Percentiles rank a stretch among this genome's conserved stretches.
phyloP scores from a whole-genome alignment of 139 green algal genomes.

The Marvania coccoides region DNA sequence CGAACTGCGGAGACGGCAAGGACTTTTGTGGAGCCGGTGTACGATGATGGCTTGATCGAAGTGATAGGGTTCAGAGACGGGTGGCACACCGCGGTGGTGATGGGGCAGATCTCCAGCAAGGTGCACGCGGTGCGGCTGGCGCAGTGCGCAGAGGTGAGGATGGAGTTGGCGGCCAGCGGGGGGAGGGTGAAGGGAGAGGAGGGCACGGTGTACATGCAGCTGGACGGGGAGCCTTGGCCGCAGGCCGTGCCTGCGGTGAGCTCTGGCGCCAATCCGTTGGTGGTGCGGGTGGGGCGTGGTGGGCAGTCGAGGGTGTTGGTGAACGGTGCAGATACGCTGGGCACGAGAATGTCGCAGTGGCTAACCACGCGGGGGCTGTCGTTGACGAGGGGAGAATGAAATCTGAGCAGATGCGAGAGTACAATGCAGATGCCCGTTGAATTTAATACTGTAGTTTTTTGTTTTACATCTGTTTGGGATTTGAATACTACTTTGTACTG shows the following conservation, averaged over 20 bases:
- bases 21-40: slow-evolving; percentile 32
- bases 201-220: slow-evolving; percentile 52
- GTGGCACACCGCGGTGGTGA: slow-evolving; percentile 64
- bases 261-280: neutral
- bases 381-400: neutral
- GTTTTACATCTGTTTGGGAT: neutral
- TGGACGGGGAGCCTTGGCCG: slow-evolving; percentile 81
- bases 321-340: neutral
- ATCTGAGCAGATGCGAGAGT: neutral
- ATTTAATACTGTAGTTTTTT: neutral
- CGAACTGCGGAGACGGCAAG: too few species aligned
- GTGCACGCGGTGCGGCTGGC: slow-evolving; percentile 61
- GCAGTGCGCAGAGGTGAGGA: slow-evolving; percentile 49
- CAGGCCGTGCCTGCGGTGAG: slow-evolving; percentile 51
- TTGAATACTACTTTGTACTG: too few species aligned
- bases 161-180: slow-evolving; percentile 30
- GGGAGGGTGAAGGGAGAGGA: neutral
- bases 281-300: neutral
- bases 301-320: neutral
- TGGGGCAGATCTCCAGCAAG: slow-evolving; percentile 44
- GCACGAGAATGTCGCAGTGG: neutral
- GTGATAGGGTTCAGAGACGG: slow-evolving; percentile 64
- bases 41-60: slow-evolving; percentile 71
- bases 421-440: neutral
- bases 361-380: neutral